Conservation (phyloP, 2,329 filamentous ascomycete genomes). For the Aureobasidium vineae region DNA sequence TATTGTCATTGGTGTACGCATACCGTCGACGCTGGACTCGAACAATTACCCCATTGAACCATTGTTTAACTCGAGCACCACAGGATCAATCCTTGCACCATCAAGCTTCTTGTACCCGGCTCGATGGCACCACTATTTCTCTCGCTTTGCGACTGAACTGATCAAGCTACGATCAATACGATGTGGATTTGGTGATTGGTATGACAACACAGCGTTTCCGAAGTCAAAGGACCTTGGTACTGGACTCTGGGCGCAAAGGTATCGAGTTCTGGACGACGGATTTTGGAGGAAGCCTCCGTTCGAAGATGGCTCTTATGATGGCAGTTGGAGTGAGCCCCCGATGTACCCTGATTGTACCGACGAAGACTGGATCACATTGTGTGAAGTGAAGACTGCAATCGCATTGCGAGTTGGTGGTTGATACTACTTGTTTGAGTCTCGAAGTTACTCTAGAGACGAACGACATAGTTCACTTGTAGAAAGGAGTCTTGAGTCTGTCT, state of each 20-base stretch:
- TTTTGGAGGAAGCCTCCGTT: background rate
- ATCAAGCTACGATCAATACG: constrained; percentile 5
- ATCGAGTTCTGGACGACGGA: constrained; percentile 19
- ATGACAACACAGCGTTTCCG: background rate
- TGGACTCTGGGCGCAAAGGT: constrained; percentile 16
- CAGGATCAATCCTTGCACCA: constrained; percentile 9
- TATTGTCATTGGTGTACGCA: constrained; percentile 29
- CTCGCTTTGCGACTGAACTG: background rate
- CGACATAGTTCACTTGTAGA: background rate
- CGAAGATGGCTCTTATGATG: background rate
- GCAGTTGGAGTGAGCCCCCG: constrained; percentile 7
- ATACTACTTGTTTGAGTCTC: background rate
- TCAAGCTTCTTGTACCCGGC: constrained; percentile 9
- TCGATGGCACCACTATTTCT: constrained; percentile 18
- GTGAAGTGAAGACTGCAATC: constrained; percentile 13
- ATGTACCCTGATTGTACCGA: constrained; percentile 21
- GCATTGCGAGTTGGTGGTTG: background rate
- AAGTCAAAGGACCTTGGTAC: background rate
- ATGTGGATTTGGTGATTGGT: constrained; percentile 22
- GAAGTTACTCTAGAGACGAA: no score
- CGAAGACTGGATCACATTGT: constrained; percentile 18
- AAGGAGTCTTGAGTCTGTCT: background rate
- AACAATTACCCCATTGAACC: constrained; percentile 21
- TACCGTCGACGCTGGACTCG: constrained; percentile 12
- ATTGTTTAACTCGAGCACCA: constrained; percentile 15